Evolutionary conservation across 192 early-diverging fungal species (phyloP).

Genomic region (Phlyctochytrium bullatum): DNA sequence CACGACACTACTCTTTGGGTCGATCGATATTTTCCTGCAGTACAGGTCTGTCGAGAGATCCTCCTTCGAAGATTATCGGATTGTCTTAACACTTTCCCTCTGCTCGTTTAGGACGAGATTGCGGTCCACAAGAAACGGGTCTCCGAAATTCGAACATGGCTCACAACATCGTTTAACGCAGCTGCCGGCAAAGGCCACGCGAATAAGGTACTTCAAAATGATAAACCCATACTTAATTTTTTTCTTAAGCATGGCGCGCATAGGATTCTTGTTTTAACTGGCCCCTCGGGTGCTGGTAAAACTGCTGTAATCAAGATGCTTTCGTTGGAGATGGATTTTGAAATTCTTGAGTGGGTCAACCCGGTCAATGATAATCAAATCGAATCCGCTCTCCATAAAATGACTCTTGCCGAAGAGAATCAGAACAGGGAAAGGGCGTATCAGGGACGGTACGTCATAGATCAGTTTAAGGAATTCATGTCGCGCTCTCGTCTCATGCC

Average conservation of each 20-base stretch:
- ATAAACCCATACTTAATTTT: too few species aligned
- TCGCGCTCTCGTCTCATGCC: too few species aligned
- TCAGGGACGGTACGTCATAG: too few species aligned
- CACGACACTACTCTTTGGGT: constrained; percentile 15
- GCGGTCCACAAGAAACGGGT: constrained; percentile 40
- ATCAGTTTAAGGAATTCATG: too few species aligned
- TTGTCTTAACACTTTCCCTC: background rate
- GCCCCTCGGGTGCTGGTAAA: constrained; percentile 46
- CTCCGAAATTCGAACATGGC: constrained; percentile 32
- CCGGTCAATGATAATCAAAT: constrained; percentile 22
- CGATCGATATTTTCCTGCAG: constrained; percentile 13
- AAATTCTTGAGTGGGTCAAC: constrained; percentile 47
- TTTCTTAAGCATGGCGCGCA: too few species aligned
- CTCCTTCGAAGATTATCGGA: background rate
- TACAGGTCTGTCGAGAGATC: constrained; percentile 9
- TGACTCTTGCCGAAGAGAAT: too few species aligned
- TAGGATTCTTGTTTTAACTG: constrained; percentile 37
- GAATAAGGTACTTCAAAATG: too few species aligned
- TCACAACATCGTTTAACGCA: constrained; percentile 11
- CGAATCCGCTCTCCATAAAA: background rate
- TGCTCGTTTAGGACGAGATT: constrained; percentile 25
- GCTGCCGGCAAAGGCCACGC: too few species aligned
- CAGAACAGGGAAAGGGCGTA: too few species aligned
- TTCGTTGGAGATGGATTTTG: constrained; percentile 33
- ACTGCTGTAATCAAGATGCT: constrained; percentile 38